These are phyloP conservation scores for Diaporthe vaccinii DNA, from an alignment of 2,329 filamentous ascomycete genomes.

Conservation along the genomic window DNA sequence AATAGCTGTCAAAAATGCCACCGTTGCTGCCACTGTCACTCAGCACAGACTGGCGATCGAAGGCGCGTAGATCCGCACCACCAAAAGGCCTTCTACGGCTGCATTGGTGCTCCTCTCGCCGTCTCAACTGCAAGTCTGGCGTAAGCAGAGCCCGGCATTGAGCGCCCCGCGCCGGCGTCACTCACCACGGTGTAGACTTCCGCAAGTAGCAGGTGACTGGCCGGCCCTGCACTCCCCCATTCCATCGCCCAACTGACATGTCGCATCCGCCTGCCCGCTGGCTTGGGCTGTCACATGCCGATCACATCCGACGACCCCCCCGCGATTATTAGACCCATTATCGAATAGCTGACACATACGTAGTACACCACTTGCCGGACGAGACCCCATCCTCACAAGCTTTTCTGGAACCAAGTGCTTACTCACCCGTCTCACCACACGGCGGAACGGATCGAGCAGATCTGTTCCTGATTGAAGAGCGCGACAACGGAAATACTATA, in stretches of 20 bases:
- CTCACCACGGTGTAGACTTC: slow-evolving; percentile 35
- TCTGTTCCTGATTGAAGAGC: slow-evolving; percentile 16
- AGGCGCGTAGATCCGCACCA: slow-evolving; percentile 25
- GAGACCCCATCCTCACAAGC: background rate
- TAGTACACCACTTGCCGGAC: background rate
- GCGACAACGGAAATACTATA: background rate
- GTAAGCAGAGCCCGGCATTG: background rate
- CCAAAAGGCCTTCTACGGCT: background rate
- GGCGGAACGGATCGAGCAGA: slow-evolving; percentile 20
- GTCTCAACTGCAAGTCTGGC: background rate
- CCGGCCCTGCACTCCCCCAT: background rate
- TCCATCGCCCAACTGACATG: slow-evolving; percentile 9
- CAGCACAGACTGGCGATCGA: slow-evolving; percentile 29
- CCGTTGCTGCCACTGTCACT: slow-evolving; percentile 28
- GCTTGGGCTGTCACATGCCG: slow-evolving; percentile 3
- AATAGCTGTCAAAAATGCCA: slow-evolving; percentile 21
- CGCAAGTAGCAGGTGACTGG: slow-evolving; percentile 31
- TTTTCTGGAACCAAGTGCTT: background rate
- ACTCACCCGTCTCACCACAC: background rate
- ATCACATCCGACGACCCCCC: background rate
- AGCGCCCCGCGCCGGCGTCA: background rate
- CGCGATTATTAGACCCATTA: background rate
- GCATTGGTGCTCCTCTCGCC: background rate
- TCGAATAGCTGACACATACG: slow-evolving; percentile 13
- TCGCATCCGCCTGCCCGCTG: slow-evolving; percentile 10